phyloP scores from a whole-genome alignment of 2,329 filamentous ascomycete species.

The Calycina herbarum region DNA sequence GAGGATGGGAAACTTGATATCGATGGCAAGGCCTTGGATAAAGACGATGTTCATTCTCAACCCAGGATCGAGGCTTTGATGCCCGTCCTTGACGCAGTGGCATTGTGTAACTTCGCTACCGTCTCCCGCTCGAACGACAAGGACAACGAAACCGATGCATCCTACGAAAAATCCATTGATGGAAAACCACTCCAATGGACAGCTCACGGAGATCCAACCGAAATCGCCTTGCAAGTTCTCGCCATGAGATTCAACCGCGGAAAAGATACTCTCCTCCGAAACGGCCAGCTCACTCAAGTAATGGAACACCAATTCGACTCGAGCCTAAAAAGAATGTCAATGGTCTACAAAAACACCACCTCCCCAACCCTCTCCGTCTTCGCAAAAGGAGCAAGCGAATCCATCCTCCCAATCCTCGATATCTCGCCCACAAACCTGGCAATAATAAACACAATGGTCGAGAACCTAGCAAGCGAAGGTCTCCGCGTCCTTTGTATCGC shows the following conservation, averaged over 20 bases:
- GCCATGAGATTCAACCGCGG: constrained; percentile 65
- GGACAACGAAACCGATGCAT: constrained; percentile 18
- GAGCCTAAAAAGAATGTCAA: constrained; percentile 72
- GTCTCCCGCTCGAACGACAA: constrained; percentile 35
- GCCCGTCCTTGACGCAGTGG: constrained; percentile 48
- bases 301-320: constrained; percentile 74
- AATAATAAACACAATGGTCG: constrained; percentile 50
- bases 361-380: constrained; percentile 47
- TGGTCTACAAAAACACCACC: constrained; percentile 55
- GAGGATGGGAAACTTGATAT: constrained; percentile 54
- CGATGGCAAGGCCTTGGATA: constrained; percentile 43
- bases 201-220: constrained; percentile 67
- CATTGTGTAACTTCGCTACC: constrained; percentile 60
- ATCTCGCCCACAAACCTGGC: constrained; percentile 48
- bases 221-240: constrained; percentile 73
- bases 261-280: constrained; percentile 50
- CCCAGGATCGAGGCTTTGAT: constrained; percentile 39
- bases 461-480: constrained; percentile 60
- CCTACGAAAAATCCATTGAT: background rate
- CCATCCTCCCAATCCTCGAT: constrained; percentile 53
- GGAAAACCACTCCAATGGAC: constrained; percentile 45
- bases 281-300: constrained; percentile 48
- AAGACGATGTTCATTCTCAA: constrained; percentile 25
- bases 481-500: constrained; percentile 70
- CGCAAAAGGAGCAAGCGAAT: constrained; percentile 59